Conservation (phyloP, 257 asterid species). For the Lantana camara region DNA sequence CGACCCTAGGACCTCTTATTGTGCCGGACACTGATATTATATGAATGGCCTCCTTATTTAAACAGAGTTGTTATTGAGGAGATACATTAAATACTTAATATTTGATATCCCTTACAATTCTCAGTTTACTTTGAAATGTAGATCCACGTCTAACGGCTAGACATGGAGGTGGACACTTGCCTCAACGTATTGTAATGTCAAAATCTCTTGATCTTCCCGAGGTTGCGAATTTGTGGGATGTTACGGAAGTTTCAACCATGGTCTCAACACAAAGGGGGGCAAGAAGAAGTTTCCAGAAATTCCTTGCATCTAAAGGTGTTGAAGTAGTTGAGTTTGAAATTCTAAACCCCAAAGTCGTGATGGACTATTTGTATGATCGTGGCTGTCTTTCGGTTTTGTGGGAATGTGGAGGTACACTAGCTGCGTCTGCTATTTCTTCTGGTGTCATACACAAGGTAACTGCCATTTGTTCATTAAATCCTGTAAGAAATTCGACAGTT, state of each 20-base stretch:
- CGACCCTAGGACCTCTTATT: too few species aligned
- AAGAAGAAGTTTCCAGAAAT: constrained; percentile 76
- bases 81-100: too few species aligned
- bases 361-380: constrained; percentile 84
- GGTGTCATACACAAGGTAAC: constrained; percentile 90
- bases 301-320: constrained; percentile 92
- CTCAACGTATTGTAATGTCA: constrained; percentile 91
- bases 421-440: constrained; percentile 94
- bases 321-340: constrained; percentile 96
- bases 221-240: constrained; percentile 88
- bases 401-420: constrained; percentile 97
- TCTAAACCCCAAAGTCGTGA: constrained; percentile 79
- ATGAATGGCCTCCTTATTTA: too few species aligned
- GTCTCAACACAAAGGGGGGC: constrained; percentile 98
- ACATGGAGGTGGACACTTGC: constrained; percentile 93
- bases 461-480: too few species aligned
- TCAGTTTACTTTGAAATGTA: constrained; percentile 42
- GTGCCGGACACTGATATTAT: too few species aligned
- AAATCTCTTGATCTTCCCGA: constrained; percentile 94
- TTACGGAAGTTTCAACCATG: constrained; percentile 76
- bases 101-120: background rate
- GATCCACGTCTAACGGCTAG: constrained; percentile 97
- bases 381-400: constrained; percentile 93
- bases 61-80: too few species aligned
- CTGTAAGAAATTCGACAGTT: too few species aligned